Evolutionary conservation across 2,329 filamentous ascomycete species (phyloP), one percentile per base, ranked within the genome.

Genomic region (Pezicula carpinea): DNA sequence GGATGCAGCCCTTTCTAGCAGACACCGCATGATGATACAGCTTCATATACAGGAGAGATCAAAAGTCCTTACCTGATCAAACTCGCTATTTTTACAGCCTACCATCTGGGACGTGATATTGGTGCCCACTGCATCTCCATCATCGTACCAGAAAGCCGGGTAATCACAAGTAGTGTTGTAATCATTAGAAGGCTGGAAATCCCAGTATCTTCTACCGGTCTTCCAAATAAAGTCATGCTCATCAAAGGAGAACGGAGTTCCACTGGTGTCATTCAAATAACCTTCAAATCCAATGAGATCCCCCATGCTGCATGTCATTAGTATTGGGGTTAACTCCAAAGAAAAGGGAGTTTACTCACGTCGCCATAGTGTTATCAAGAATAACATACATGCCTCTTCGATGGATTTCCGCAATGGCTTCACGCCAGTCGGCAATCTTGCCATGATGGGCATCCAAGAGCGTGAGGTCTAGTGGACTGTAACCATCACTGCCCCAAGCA

Each of bases 371-470:
- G 57, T 84, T 84, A 59, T 85, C 82, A 49, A 85, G 64, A 26
- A 85, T 66, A 34, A 85, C 78, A 65, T 83, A 83, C 80, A 85
- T 85, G 44, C 72, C 76, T 23, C 77, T 70, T 3, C 64, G 63
- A 56, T 85, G 82, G n/a, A 85, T 80, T 40, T 79, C 79, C 7
- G 72, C 66, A 44, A 85, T 76, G 2, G 74, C 72, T 39, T 68
- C 62, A 55, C 79, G 74, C 79, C 80, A 85, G 46, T 71, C 66
- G 15, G 74, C 63, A 45, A 85, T 76, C 42, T 71, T 74, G 15
- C 81, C 82, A 52, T 77, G 79, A 57, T 85, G 82, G 39, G 74
- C 70, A 56, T 85, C 82, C 14, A 85, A 69, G 22, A 84, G 69
- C 0, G 80, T 83, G 29, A 82, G 73, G 53, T 85, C 82, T 23